A percentile compares a stretch with the other conserved stretches of the same genome.
Conservation (phyloP, 257 asterid species). For the Galeopsis tetrahit region DNA sequence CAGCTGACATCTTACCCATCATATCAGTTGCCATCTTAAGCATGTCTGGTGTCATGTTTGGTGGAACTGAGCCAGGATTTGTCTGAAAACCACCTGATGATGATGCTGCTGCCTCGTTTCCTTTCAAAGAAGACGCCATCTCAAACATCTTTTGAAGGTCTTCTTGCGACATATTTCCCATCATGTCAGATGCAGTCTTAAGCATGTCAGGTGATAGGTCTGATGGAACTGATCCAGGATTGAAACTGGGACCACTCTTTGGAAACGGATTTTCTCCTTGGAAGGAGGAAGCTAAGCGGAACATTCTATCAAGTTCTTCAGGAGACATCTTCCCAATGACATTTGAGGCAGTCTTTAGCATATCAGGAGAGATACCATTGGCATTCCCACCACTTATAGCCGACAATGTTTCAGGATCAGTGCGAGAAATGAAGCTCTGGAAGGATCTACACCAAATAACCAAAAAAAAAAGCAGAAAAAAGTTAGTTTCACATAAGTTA, state of each 20-base stretch:
- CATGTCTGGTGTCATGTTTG: constrained; percentile 76
- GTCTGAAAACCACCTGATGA: constrained; percentile 46
- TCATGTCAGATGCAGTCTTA: constrained; percentile 82
- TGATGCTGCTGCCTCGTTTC: constrained; percentile 51
- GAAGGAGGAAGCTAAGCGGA: constrained; percentile 77
- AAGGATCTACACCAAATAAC: constrained; percentile 60
- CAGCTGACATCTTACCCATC: constrained; percentile 92
- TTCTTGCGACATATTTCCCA: constrained; percentile 88
- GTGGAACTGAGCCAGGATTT: constrained; percentile 53
- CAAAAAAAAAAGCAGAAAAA: constrained; percentile 22
- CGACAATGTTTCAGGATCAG: constrained; percentile 80
- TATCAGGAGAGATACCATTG: constrained; percentile 84
- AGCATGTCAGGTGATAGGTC: constrained; percentile 82
- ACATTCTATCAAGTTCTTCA: constrained; percentile 84
- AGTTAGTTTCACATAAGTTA: constrained; percentile 22
- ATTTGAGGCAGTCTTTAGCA: constrained; percentile 80
- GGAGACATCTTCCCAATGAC: constrained; percentile 85
- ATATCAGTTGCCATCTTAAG: constrained; percentile 85
- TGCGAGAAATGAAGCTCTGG: constrained; percentile 74
- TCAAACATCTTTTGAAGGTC: constrained; percentile 77
- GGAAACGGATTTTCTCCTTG: constrained; percentile 59
- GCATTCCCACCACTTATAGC: constrained; percentile 73
- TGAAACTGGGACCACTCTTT: constrained; percentile 47
- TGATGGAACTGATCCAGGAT: constrained; percentile 65
- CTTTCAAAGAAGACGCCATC: constrained; percentile 80